Evolutionary conservation across 139 green algal species (phyloP), one percentile per base, ranked within the genome.

Genomic region (Raphidocelis subcapitata): DNA sequence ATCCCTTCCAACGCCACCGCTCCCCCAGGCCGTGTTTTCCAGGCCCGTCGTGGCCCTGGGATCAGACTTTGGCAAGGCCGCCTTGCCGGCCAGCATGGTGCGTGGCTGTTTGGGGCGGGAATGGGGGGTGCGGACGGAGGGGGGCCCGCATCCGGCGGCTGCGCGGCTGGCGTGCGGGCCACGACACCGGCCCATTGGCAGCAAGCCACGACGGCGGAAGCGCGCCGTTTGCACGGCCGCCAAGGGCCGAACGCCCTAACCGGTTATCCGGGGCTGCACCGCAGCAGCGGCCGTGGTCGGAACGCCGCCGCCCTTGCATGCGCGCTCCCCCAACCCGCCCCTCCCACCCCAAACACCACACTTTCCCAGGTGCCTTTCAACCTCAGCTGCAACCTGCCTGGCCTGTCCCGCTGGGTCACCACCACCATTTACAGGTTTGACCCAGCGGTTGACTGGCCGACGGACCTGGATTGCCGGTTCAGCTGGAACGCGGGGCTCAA

Each of bases 381-480:
- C 37, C 24, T 70, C 16, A 36, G 55, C 64, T 86, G 81, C 62
- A 21, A 15, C 31, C 21, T 83, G 44, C 72, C 73, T 15, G 84
- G 79, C 14, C 52, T 64, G 41, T 66, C 79, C 29, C 81, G 84
- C 1, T 90, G 84, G 84, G 84, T 87, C 1, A 87, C 84, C 24
- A 90, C 84, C 44, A 82, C 75, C 69, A 87, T 90, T 55, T 74
- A 74, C 36, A 66, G 84, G n/a, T 87, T 77, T 23, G 84, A 90
- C 51, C 75, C 81, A 1, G 52, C 69, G 5, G 54, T 66, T 5
- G 65, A 72, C 26, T 90, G 84, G 84, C 84, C 84, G 24, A 63
- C 78, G 0, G 84, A 90, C 65, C 63, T 90, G 36, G 41, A 71
- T 29, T 84, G 82, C 67, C 18, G 29, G 5, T 66, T 90, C 15